A percentile compares a stretch with the other conserved stretches of the same genome.
phyloP scores from a whole-genome alignment of 1,284 basidiomycete genomes.

The Marasmius oreades region DNA sequence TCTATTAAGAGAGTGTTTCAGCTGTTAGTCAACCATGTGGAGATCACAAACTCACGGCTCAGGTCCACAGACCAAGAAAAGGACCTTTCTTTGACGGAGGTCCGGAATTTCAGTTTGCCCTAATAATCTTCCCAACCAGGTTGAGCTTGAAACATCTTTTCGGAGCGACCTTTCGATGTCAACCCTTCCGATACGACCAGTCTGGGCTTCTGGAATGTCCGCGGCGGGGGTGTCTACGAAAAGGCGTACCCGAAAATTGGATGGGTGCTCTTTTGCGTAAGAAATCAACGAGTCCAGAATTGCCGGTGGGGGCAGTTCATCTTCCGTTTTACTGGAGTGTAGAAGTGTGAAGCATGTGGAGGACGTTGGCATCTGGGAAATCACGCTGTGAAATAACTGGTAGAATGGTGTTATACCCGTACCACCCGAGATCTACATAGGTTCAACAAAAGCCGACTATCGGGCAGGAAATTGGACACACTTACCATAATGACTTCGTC shows the following conservation, averaged over 20 bases:
- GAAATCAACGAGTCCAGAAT: slow-evolving; percentile 49
- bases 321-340: slow-evolving; percentile 59
- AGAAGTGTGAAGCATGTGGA: slow-evolving; percentile 63
- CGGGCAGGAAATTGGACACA: neutral
- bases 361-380: slow-evolving; percentile 25
- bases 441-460: neutral
- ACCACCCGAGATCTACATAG: slow-evolving; percentile 71
- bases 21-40: slow-evolving; percentile 6
- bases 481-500: slow-evolving; percentile 79
- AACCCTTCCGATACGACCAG: slow-evolving; percentile 51
- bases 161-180: slow-evolving; percentile 36
- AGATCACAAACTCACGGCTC: slow-evolving; percentile 54
- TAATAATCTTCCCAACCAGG: slow-evolving; percentile 46
- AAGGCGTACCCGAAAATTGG: slow-evolving; percentile 51
- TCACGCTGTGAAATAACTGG: slow-evolving; percentile 54
- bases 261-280: slow-evolving; percentile 46
- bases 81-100: slow-evolving; percentile 32
- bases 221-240: slow-evolving; percentile 54
- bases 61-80: slow-evolving; percentile 77
- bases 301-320: slow-evolving; percentile 61
- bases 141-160: slow-evolving; percentile 20
- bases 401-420: slow-evolving; percentile 81
- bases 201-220: slow-evolving; percentile 25
- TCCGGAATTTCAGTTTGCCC: slow-evolving; percentile 21
- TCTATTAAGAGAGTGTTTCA: slow-evolving; percentile 31